These are phyloP conservation scores for sorghum (Sorghum bicolor) DNA, from an alignment of 176 grass and related monocot species.

Conservation along the genomic window DNA sequence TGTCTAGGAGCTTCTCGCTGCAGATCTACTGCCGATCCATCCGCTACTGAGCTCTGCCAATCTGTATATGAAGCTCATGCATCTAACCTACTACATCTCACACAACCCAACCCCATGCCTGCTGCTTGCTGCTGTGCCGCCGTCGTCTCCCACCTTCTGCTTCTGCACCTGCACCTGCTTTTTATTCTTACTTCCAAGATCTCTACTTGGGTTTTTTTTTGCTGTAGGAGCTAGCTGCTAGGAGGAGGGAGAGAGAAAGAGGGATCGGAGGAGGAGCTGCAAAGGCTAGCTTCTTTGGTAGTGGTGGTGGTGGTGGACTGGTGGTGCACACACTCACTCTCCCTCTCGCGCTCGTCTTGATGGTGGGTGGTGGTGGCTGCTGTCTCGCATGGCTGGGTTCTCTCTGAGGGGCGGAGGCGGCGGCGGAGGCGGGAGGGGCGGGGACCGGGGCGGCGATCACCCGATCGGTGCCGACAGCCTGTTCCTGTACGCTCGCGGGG, in stretches of 20 bases:
- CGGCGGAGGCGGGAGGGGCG: constrained; percentile 19
- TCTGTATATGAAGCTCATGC: neutral
- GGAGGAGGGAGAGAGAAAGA: neutral
- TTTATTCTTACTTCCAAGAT: constrained; percentile 48
- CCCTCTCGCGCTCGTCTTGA: constrained; percentile 30
- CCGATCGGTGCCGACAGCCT: constrained; percentile 59
- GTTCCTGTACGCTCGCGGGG: constrained; percentile 73
- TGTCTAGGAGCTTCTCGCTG: constrained; percentile 18
- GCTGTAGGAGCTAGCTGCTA: constrained; percentile 5
- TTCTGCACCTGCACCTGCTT: neutral
- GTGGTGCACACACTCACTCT: neutral
- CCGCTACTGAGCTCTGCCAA: neutral
- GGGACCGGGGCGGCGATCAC: constrained; percentile 39
- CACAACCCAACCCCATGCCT: constrained; percentile 27
- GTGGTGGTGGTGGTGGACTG: neutral
- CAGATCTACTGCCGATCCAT: constrained; percentile 33
- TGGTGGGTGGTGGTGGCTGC: constrained; percentile 48
- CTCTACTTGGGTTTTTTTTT: constrained; percentile 37
- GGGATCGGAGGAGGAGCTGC: neutral
- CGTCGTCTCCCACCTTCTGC: neutral
- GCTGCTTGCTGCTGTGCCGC: neutral
- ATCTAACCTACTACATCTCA: constrained; percentile 24
- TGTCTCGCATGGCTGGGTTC: constrained; percentile 80
- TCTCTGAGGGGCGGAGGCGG: constrained; percentile 70
- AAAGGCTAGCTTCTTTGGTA: neutral